A percentile compares a stretch with the other conserved stretches of the same genome.
phyloP scores from a whole-genome alignment of 371 early-diverging fungal genomes.

The Mortierella sp. region DNA sequence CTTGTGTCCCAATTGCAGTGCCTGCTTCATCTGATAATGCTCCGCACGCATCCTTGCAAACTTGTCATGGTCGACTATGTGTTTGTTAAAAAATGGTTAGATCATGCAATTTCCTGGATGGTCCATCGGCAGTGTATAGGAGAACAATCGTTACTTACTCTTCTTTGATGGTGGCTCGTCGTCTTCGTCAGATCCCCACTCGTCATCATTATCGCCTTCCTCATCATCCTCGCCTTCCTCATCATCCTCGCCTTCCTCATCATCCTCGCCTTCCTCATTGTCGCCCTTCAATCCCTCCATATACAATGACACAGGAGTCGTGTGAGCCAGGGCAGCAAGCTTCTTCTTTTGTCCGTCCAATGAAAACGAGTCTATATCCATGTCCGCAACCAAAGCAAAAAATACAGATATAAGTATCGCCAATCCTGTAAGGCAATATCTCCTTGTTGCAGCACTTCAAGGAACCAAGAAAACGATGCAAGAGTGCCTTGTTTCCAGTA shows the following conservation, averaged over 20 bases:
- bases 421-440: not conserved
- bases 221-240: slow-evolving; percentile 52
- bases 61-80: slow-evolving; percentile 64
- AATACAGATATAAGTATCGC: not conserved
- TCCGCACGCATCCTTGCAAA: slow-evolving; percentile 81
- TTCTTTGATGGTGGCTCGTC: slow-evolving; percentile 21
- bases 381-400: not conserved
- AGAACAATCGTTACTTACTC: slow-evolving; percentile 23
- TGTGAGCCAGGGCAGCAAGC: slow-evolving; percentile 25
- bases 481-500: slow-evolving; percentile 48
- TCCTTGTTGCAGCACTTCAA: not conserved
- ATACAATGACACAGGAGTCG: slow-evolving; percentile 21
- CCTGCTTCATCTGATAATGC: slow-evolving; percentile 89
- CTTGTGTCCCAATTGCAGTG: slow-evolving; percentile 65
- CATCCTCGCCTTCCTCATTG: slow-evolving; percentile 27
- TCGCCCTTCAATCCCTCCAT: slow-evolving; percentile 21
- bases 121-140: not conserved
- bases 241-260: slow-evolving; percentile 62
- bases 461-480: too few relatives aligned
- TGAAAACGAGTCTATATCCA: slow-evolving; percentile 26
- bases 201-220: slow-evolving; percentile 54
- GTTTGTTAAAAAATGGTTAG: not conserved
- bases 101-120: not conserved
- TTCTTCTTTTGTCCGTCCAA: slow-evolving; percentile 38
- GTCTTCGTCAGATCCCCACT: slow-evolving; percentile 37